A percentile compares a stretch with the other conserved stretches of the same genome.
Evolutionary conservation across 2,329 filamentous ascomycete species (phyloP).

Genomic region (Pseudomassariella vexata): DNA sequence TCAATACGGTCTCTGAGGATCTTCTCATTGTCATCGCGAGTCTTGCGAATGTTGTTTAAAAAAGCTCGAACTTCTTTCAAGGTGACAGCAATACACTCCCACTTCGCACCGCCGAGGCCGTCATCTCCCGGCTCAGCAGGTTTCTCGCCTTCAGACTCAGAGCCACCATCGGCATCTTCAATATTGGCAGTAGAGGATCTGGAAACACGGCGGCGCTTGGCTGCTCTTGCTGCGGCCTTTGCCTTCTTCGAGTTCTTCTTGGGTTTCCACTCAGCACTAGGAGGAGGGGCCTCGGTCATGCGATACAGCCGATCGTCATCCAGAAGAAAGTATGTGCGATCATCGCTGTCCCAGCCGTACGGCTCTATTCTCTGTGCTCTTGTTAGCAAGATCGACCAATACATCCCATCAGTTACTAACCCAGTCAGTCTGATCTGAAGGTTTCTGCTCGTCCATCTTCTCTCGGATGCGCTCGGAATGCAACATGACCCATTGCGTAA

Average conservation of each 20-base stretch:
- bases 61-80: slow-evolving; percentile 71
- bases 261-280: slow-evolving; percentile 50
- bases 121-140: slow-evolving; percentile 42
- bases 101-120: slow-evolving; percentile 69
- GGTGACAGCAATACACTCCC: slow-evolving; percentile 87
- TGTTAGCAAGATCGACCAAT: no score
- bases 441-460: slow-evolving; percentile 76
- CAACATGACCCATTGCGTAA: slow-evolving; percentile 84
- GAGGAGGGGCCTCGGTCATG: slow-evolving; percentile 66
- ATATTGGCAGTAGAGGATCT: slow-evolving; percentile 32
- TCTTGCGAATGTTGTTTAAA: slow-evolving; percentile 65
- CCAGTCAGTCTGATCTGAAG: slow-evolving; percentile 76
- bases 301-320: slow-evolving; percentile 94
- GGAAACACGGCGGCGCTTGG: slow-evolving; percentile 64
- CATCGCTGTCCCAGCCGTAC: slow-evolving; percentile 82
- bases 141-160: slow-evolving; percentile 21
- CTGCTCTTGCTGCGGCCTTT: slow-evolving; percentile 58
- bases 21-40: slow-evolving; percentile 81
- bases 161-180: slow-evolving; percentile 29
- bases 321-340: slow-evolving; percentile 81
- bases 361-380: slow-evolving; percentile 78
- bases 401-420: no score
- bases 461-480: slow-evolving; percentile 84
- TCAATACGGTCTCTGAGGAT: slow-evolving; percentile 65
- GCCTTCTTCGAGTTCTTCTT: slow-evolving; percentile 61